Percentiles rank a stretch among this genome's conserved stretches.
These are phyloP conservation scores for Phoenix dactylifera DNA, from an alignment of 176 grass and related monocot genomes.

Conservation along the genomic window DNA sequence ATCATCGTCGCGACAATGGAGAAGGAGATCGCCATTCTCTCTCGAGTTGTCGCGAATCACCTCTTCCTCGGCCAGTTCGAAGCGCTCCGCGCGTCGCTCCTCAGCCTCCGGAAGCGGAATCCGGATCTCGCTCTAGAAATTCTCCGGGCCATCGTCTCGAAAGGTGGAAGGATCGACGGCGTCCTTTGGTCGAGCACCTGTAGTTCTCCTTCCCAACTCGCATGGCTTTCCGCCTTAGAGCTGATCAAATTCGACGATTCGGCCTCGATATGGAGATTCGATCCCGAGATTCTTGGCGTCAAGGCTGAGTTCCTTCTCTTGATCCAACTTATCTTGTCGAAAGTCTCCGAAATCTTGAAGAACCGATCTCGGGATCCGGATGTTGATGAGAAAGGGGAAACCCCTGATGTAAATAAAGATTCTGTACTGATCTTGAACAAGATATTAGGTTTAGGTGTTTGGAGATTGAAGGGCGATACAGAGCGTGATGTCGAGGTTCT, in stretches of 20 bases:
- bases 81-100: conserved; percentile 63
- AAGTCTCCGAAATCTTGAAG: conserved; percentile 1
- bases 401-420: conserved; percentile 1
- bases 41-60: conserved; percentile 76
- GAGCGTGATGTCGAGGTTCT: neutral
- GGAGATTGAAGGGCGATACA: conserved; percentile 31
- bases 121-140: conserved; percentile 42
- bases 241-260: conserved; percentile 35
- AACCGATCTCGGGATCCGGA: neutral
- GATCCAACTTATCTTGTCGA: conserved; percentile 32
- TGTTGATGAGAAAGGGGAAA: conserved; percentile 3
- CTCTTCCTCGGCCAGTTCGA: conserved; percentile 62
- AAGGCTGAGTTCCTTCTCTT: conserved; percentile 72
- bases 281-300: conserved; percentile 49
- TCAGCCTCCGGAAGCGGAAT: conserved; percentile 75
- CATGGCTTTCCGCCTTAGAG: conserved; percentile 81
- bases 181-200: conserved; percentile 71
- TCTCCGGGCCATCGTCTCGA: conserved; percentile 47
- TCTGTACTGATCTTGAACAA: conserved; percentile 26
- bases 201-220: conserved; percentile 67
- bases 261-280: conserved; percentile 14
- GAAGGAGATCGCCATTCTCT: conserved; percentile 53
- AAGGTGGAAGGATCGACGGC: conserved; percentile 51
- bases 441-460: conserved; percentile 56
- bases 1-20: too few species aligned